Evolutionary conservation across 2,329 filamentous ascomycete genomes (phyloP).

Genomic region (Arthrinium puccinioides): DNA sequence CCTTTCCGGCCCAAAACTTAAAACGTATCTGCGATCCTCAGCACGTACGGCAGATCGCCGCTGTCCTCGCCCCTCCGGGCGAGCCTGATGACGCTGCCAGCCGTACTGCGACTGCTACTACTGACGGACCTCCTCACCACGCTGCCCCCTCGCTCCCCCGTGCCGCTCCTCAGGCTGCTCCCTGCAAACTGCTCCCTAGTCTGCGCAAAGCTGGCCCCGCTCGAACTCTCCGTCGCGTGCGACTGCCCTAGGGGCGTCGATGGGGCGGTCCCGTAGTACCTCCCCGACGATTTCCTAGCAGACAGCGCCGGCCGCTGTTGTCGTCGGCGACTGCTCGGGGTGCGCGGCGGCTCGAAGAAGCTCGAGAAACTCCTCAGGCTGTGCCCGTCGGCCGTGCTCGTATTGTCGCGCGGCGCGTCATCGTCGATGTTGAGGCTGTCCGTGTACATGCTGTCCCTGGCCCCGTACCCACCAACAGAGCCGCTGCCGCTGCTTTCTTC

Average conservation of each 20-base stretch:
- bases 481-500: conserved; percentile 19
- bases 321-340: conserved; percentile 21
- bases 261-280: conserved; percentile 43
- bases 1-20: too few relatives aligned
- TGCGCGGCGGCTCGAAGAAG: conserved; percentile 10
- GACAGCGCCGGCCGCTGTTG: conserved; percentile 14
- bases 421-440: conserved; percentile 21
- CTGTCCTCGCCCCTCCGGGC: conserved; percentile 26
- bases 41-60: conserved; percentile 26
- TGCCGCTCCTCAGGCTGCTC: conserved; percentile 20
- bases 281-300: conserved; percentile 34
- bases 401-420: conserved; percentile 34
- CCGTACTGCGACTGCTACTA: conserved; percentile 29
- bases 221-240: conserved; percentile 12
- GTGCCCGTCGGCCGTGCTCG: conserved; percentile 21
- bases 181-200: conserved; percentile 30
- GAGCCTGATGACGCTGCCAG: conserved; percentile 36
- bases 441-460: conserved; percentile 8
- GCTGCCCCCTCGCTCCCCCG: conserved; percentile 7
- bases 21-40: conserved; percentile 18
- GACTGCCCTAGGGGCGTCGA: conserved; percentile 34
- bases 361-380: conserved; percentile 6
- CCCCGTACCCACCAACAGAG: conserved; percentile 7
- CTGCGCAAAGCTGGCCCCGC: conserved; percentile 30
- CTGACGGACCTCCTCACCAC: conserved; percentile 12